Evolutionary conservation across 495 filamentous ascomycete species (phyloP).

Genomic region (Penicillium mononematosum): DNA sequence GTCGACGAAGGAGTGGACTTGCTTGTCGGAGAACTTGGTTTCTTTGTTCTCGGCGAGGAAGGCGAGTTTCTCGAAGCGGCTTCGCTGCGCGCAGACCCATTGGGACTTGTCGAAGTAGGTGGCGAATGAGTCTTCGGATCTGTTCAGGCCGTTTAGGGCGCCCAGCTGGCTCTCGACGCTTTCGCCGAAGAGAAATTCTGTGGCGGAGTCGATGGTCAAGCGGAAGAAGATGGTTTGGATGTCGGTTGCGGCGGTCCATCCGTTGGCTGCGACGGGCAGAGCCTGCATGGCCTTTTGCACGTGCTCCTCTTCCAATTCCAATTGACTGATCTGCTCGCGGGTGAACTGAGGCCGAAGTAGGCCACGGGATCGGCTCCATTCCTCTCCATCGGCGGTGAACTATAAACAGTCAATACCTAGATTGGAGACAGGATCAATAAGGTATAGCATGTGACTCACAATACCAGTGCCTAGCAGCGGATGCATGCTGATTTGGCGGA

Average conservation of each 20-base stretch:
- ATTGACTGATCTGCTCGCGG: constrained; percentile 50
- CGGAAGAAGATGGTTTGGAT: constrained; percentile 62
- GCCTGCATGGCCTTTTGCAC: constrained; percentile 45
- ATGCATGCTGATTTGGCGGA: constrained; percentile 34
- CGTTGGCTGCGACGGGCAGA: constrained; percentile 33
- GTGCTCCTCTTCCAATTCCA: constrained; percentile 53
- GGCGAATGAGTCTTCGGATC: constrained; percentile 36
- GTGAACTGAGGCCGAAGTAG: constrained; percentile 58
- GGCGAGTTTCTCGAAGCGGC: constrained; percentile 53
- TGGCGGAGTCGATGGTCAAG: constrained; percentile 65
- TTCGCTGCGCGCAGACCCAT: constrained; percentile 35
- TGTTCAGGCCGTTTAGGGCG: constrained; percentile 25
- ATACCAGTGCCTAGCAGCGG: constrained; percentile 49
- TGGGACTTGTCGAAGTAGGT: constrained; percentile 43
- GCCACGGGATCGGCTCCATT: constrained; percentile 53
- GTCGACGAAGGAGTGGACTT: constrained; percentile 54
- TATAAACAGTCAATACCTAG: constrained; percentile 17
- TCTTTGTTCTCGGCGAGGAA: constrained; percentile 51
- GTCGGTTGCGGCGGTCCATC: constrained; percentile 50
- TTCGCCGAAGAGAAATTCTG: constrained; percentile 67
- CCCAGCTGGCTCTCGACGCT: constrained; percentile 46
- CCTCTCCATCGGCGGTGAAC: constrained; percentile 51
- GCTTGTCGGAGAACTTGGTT: constrained; percentile 40
- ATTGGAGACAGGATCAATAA: not conserved
- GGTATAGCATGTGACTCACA: constrained; percentile 27